phyloP scores from a whole-genome alignment of 352 stramenopile species.

The Phytophthora ohioensis region DNA sequence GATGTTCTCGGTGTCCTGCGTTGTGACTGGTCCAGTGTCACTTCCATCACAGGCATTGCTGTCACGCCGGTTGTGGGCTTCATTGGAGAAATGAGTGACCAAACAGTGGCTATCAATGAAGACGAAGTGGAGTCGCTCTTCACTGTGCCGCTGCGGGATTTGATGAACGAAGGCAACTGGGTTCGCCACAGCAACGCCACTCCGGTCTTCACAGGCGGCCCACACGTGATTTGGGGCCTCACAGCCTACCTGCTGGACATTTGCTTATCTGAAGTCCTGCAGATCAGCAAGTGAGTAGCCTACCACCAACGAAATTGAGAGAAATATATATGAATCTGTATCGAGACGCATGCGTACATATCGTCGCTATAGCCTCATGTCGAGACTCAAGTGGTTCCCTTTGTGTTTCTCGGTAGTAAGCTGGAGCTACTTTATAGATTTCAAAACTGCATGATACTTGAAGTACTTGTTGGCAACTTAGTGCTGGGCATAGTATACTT shows the following conservation, averaged over 20 bases:
- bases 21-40: constrained; percentile 97
- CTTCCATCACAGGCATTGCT: constrained; percentile 95
- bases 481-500: constrained; percentile 43
- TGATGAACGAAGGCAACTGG: constrained; percentile 91
- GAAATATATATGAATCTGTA: constrained; percentile 36
- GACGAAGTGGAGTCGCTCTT: constrained; percentile 97
- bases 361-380: background rate
- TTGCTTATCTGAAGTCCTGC: constrained; percentile 76
- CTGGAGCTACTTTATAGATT: constrained; percentile 36
- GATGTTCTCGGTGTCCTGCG: constrained; percentile 94
- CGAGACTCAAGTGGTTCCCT: background rate
- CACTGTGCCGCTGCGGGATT: constrained; percentile 91
- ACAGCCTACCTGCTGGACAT: constrained; percentile 96
- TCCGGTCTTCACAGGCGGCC: constrained; percentile 94
- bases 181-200: constrained; percentile 82
- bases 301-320: constrained; percentile 8
- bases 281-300: constrained; percentile 40
- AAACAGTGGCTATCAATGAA: constrained; percentile 93
- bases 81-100: constrained; percentile 93
- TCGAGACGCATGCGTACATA: constrained; percentile 15
- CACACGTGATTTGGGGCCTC: constrained; percentile 97
- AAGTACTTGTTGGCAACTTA: background rate
- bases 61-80: constrained; percentile 98
- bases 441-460: constrained; percentile 33
- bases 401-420: constrained; percentile 15